phyloP scores from a whole-genome alignment of 176 grass and related monocot species.

The Aegilops tauschii region DNA sequence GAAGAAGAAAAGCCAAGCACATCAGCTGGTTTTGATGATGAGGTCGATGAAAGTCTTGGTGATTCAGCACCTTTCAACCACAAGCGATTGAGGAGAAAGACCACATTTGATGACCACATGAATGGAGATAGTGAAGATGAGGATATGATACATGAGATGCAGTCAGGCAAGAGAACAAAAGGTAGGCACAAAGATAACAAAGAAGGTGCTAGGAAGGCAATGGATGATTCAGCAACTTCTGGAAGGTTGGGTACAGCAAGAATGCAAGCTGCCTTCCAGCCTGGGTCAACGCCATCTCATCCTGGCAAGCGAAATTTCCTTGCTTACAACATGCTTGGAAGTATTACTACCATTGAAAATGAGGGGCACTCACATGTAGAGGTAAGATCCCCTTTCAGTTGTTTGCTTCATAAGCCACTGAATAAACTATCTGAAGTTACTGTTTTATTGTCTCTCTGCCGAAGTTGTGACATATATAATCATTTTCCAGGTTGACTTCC shows the following conservation, averaged over 20 bases:
- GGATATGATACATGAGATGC: conserved; percentile 52
- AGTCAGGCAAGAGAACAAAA: conserved; percentile 59
- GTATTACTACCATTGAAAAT: conserved; percentile 85
- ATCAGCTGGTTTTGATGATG: conserved; percentile 75
- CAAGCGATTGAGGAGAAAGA: conserved; percentile 55
- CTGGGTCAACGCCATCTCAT: conserved; percentile 72
- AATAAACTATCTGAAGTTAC: neutral
- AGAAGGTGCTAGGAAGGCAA: conserved; percentile 25
- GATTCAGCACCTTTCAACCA: conserved; percentile 48
- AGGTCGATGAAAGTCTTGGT: conserved; percentile 50
- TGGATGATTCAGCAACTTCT: conserved; percentile 50
- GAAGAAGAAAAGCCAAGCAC: conserved; percentile 55
- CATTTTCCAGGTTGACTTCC: conserved; percentile 79
- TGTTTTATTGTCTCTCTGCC: neutral
- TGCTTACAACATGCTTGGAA: conserved; percentile 88
- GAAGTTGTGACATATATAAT: neutral
- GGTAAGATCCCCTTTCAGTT: conserved; percentile 32
- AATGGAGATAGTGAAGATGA: conserved; percentile 66
- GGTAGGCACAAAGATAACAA: conserved; percentile 37
- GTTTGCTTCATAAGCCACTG: neutral
- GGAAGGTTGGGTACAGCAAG: conserved; percentile 35
- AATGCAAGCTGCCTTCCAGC: conserved; percentile 87
- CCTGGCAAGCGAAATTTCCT: conserved; percentile 73
- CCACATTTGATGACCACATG: conserved; percentile 30
- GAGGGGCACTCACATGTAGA: conserved; percentile 86